phyloP scores from a whole-genome alignment of 495 filamentous ascomycete species.

The Daldinia grandis region DNA sequence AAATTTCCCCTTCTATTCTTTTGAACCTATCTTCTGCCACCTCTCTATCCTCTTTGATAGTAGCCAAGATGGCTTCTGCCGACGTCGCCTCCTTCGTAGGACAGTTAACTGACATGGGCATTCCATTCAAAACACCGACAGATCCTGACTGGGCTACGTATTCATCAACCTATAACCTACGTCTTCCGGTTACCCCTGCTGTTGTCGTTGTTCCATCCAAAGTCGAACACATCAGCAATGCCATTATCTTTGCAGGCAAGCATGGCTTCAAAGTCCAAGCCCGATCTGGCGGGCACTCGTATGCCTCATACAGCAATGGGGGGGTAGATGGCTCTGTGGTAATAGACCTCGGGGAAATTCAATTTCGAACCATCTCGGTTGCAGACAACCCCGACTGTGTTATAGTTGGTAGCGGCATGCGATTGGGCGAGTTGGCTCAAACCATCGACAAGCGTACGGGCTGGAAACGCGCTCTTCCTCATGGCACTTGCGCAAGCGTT shows the following conservation, averaged over 20 bases:
- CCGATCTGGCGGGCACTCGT: slow-evolving; percentile 75
- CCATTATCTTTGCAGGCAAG: slow-evolving; percentile 58
- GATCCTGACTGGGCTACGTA: slow-evolving; percentile 44
- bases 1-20: not conserved
- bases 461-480: slow-evolving; percentile 62
- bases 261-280: slow-evolving; percentile 65
- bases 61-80: slow-evolving; percentile 14
- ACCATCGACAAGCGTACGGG: slow-evolving; percentile 50
- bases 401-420: slow-evolving; percentile 64
- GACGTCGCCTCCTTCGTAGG: not conserved
- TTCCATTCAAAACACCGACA: slow-evolving; percentile 1
- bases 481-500: slow-evolving; percentile 67
- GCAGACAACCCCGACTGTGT: slow-evolving; percentile 47
- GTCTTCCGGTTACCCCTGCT: slow-evolving; percentile 62
- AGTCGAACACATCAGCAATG: slow-evolving; percentile 57
- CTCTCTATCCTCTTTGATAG: not conserved
- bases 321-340: slow-evolving; percentile 60
- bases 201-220: slow-evolving; percentile 64
- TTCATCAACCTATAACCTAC: slow-evolving; percentile 64
- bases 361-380: slow-evolving; percentile 25
- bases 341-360: slow-evolving; percentile 59
- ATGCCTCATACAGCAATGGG: slow-evolving; percentile 64
- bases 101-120: not conserved
- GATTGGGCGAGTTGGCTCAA: slow-evolving; percentile 66
- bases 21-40: too few relatives aligned